Conservation (phyloP, 2,329 filamentous ascomycete species). For the Fusarium secorum region DNA sequence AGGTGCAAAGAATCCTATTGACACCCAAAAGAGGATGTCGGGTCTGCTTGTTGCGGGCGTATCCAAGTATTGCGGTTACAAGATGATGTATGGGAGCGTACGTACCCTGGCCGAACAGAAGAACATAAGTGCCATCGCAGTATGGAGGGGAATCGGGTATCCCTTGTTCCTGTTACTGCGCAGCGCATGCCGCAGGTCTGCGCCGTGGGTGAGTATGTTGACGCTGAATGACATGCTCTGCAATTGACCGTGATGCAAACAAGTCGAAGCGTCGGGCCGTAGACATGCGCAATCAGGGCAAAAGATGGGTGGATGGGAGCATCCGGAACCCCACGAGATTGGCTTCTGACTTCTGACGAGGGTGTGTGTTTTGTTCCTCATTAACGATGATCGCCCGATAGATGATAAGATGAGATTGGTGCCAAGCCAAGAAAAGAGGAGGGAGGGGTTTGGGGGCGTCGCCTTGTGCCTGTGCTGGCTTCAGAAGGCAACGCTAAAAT, state of each 20-base stretch:
- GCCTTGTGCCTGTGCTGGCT: slow-evolving; percentile 17
- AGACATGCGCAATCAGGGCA: not conserved
- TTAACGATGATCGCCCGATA: slow-evolving; percentile 39
- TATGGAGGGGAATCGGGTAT: not conserved
- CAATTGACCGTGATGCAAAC: not conserved
- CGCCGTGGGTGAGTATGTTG: not conserved
- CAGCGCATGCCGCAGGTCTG: not conserved
- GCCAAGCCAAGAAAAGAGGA: slow-evolving; percentile 5
- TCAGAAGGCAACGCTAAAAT: slow-evolving; percentile 13
- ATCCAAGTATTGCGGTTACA: not conserved
- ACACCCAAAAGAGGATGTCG: slow-evolving; percentile 8
- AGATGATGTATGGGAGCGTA: not conserved
- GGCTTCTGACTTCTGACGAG: slow-evolving; percentile 39
- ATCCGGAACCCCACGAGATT: slow-evolving; percentile 29
- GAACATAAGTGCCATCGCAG: not conserved
- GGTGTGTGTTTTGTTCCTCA: slow-evolving; percentile 22
- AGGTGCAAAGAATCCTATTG: slow-evolving; percentile 15
- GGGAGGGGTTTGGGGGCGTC: slow-evolving; percentile 15
- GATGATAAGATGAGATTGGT: slow-evolving; percentile 27
- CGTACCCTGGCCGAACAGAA: slow-evolving; percentile 1
- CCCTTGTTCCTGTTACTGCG: not conserved
- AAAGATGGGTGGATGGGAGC: slow-evolving; percentile 1
- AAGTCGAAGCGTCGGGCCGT: not conserved
- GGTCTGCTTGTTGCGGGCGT: slow-evolving; percentile 12
- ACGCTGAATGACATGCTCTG: not conserved